Base-by-base conservation (phyloP, 306 rosid species). In the Urtica urens region DNA sequence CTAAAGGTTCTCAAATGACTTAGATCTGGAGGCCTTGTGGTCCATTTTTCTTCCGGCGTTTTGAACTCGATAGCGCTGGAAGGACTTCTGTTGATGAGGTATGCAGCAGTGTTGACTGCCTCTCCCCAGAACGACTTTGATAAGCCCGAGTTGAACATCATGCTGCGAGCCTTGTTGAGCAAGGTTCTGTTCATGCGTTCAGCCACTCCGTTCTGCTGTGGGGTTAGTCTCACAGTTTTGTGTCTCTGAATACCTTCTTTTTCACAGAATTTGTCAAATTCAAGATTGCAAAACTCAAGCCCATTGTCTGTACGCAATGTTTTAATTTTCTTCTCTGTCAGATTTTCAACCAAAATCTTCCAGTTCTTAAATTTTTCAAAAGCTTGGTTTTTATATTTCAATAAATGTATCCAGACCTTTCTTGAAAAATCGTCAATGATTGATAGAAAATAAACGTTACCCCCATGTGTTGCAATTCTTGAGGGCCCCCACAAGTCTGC, bases 201-300 rank as follows among this genome's bases (percentile, higher is more conserved):
- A 3, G 38, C 63, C 6, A 46, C 37, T 2, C 16, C 53, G 15
- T 51, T 52, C 11, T 30, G 8, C 14, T 61, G 1, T 6, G 29
- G 22, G 11, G 38, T n/a, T n/a, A n/a, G n/a, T n/a, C n/a, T n/a
- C n/a, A n/a, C n/a, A n/a, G n/a, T n/a, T n/a, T n/a, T n/a, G n/a
- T n/a, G n/a, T n/a, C n/a, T n/a, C n/a, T 29, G 40, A 9, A 51
- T 61, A n/a, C 45, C 53, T 41, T 61, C 34, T 30, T 46, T 10
- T 15, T 14, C 46, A 17, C 27, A 16, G 20, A 31, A 46, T 2
- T 9, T 1, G 18, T 39, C 24, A 16, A 35, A 23, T 10, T 13
- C 3, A 13, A 12, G 34, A 1, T 22, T 41, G 2, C 44, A 46
- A 10, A 45, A 58, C 3, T 17, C 63, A 17, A 33, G 37, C 6